Conservation (phyloP, 495 filamentous ascomycete genomes). For the Hypoxylon cercidicola region DNA sequence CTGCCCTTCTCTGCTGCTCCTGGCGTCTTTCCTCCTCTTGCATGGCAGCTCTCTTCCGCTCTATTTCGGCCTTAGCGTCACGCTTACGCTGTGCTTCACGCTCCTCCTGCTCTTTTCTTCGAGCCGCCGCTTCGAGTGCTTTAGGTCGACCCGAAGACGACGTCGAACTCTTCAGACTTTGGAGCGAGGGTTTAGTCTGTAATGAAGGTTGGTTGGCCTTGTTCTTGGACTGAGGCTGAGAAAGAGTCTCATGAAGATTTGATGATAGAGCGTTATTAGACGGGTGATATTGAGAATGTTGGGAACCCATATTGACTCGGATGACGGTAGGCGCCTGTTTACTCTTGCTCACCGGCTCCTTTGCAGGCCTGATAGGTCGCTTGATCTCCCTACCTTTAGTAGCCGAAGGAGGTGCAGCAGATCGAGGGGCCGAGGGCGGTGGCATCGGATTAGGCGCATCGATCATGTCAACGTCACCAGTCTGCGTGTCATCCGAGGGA, state of each 20-base stretch:
- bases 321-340: slow-evolving; percentile 84
- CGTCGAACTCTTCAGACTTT: slow-evolving; percentile 74
- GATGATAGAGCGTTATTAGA: slow-evolving; percentile 67
- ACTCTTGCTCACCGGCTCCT: slow-evolving; percentile 70
- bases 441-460: slow-evolving; percentile 63
- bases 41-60: slow-evolving; percentile 74
- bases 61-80: slow-evolving; percentile 79
- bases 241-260: slow-evolving; percentile 69
- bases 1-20: slow-evolving; percentile 62
- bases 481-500: slow-evolving; percentile 52
- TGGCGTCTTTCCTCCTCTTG: slow-evolving; percentile 66
- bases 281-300: slow-evolving; percentile 66
- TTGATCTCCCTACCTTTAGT: slow-evolving; percentile 67
- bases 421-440: slow-evolving; percentile 66
- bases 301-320: slow-evolving; percentile 78
- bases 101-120: slow-evolving; percentile 84
- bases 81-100: slow-evolving; percentile 79
- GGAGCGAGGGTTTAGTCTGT: slow-evolving; percentile 69
- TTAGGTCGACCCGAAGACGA: slow-evolving; percentile 70
- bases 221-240: slow-evolving; percentile 60
- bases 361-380: slow-evolving; percentile 75
- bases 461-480: slow-evolving; percentile 58
- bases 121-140: slow-evolving; percentile 72
- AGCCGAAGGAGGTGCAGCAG: slow-evolving; percentile 55
- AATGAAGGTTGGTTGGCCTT: slow-evolving; percentile 76